These are phyloP conservation scores for Coleophoma crateriformis DNA, from an alignment of 2,329 filamentous ascomycete species.

Conservation along the genomic window DNA sequence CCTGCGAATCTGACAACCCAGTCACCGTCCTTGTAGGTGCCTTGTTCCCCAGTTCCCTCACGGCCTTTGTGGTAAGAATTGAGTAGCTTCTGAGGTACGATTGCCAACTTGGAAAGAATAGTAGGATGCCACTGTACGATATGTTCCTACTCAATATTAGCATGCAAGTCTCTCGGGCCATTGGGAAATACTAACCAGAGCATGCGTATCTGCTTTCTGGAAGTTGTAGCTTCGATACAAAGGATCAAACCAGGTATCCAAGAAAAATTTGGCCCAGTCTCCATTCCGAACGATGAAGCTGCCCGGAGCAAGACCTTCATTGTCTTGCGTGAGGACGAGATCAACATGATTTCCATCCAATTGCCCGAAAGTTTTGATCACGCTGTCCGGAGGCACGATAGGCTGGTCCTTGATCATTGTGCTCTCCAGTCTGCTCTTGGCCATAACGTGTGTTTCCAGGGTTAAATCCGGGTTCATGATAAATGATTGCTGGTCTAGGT, in stretches of 20 bases:
- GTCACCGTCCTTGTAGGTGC: slow-evolving; percentile 77
- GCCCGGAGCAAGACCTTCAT: slow-evolving; percentile 66
- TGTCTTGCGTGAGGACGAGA: slow-evolving; percentile 79
- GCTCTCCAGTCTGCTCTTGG: slow-evolving; percentile 59
- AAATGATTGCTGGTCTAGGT: slow-evolving; percentile 75
- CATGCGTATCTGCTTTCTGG: slow-evolving; percentile 88
- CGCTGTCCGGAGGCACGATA: slow-evolving; percentile 90
- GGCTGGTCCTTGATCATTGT: slow-evolving; percentile 81
- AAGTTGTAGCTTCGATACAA: slow-evolving; percentile 94
- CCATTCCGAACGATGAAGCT: slow-evolving; percentile 79
- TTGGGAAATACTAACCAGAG: slow-evolving; percentile 56
- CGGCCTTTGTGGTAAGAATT: slow-evolving; percentile 63
- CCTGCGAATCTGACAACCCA: slow-evolving; percentile 74
- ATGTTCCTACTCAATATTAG: slow-evolving; percentile 56
- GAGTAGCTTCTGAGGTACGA: slow-evolving; percentile 80
- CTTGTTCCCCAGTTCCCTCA: slow-evolving; percentile 35
- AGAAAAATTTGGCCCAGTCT: slow-evolving; percentile 86
- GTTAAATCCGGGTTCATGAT: slow-evolving; percentile 78
- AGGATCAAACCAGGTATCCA: slow-evolving; percentile 95
- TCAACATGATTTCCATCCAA: slow-evolving; percentile 74
- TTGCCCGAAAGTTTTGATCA: slow-evolving; percentile 89
- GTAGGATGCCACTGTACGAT: slow-evolving; percentile 97
- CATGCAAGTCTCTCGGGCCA: slow-evolving; percentile 1
- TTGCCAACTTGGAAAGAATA: slow-evolving; percentile 79
- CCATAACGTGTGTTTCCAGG: slow-evolving; percentile 67